Conservation (phyloP, 2,329 filamentous ascomycete genomes). For the Sporothrix pseudoabietina region DNA sequence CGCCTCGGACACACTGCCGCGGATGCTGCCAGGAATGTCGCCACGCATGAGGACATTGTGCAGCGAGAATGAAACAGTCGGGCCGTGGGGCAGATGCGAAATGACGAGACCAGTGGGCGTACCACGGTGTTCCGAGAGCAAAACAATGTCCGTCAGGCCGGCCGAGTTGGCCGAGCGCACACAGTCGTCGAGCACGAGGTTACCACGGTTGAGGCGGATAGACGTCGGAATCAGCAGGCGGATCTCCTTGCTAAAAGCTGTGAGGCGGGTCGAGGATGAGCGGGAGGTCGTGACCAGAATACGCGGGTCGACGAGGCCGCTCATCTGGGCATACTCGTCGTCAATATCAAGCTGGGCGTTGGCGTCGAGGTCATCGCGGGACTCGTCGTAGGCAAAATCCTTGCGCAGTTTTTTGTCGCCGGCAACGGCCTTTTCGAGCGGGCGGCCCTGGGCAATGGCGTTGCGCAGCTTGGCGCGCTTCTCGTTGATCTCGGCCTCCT, state of each 20-base stretch:
- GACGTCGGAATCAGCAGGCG: constrained; percentile 77
- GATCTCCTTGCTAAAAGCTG: constrained; percentile 86
- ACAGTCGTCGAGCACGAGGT: constrained; percentile 81
- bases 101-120: constrained; percentile 80
- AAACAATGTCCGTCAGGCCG: constrained; percentile 79
- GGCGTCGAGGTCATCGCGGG: constrained; percentile 64
- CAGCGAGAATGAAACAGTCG: constrained; percentile 80
- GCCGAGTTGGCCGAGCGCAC: constrained; percentile 78
- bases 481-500: constrained; percentile 89
- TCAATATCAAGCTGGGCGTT: constrained; percentile 75
- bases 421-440: constrained; percentile 77
- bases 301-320: constrained; percentile 77
- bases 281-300: constrained; percentile 89
- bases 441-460: constrained; percentile 85
- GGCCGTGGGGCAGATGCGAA: constrained; percentile 85
- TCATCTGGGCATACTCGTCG: constrained; percentile 87
- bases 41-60: constrained; percentile 89
- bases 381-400: constrained; percentile 94
- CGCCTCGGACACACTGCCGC: constrained; percentile 85
- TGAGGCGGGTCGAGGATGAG: constrained; percentile 79
- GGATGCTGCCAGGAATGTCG: constrained; percentile 84
- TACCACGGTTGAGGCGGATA: constrained; percentile 89
- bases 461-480: constrained; percentile 85
- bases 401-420: constrained; percentile 82
- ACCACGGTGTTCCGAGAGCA: constrained; percentile 90